phyloP scores from a whole-genome alignment of 108 stramenopile species.

The Fragilaria crotonensis region DNA sequence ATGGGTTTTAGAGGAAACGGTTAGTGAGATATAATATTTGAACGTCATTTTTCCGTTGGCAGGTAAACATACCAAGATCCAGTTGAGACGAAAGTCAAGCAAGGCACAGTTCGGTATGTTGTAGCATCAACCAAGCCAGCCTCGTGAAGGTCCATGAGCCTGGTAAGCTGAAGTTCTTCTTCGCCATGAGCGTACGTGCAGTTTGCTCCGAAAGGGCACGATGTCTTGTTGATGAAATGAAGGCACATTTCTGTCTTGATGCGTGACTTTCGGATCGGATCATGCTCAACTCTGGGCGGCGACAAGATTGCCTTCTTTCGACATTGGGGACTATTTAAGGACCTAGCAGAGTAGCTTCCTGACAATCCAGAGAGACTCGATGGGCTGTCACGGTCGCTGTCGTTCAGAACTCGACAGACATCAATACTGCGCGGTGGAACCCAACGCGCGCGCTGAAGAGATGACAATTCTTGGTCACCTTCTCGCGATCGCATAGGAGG shows the following conservation, averaged over 20 bases:
- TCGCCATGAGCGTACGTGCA: slow-evolving; percentile 90
- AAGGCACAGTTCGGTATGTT: slow-evolving; percentile 72
- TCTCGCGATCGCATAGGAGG: background rate
- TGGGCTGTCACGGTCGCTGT: background rate
- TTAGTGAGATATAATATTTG: no score
- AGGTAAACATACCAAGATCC: slow-evolving; percentile 85
- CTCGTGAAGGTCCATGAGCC: slow-evolving; percentile 58
- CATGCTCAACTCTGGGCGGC: slow-evolving; percentile 9
- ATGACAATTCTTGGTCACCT: background rate
- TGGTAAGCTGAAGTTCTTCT: slow-evolving; percentile 73
- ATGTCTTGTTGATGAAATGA: slow-evolving; percentile 34
- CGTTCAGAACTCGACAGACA: background rate
- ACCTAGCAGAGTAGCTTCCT: background rate
- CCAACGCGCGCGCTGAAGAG: background rate
- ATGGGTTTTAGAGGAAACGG: slow-evolving; percentile 3
- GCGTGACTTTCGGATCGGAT: slow-evolving; percentile 58
- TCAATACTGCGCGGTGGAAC: background rate
- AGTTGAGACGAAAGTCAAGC: slow-evolving; percentile 72
- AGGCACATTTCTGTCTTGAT: slow-evolving; percentile 88
- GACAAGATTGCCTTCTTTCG: no score
- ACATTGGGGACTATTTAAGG: background rate
- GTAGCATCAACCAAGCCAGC: slow-evolving; percentile 66
- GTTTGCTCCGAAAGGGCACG: slow-evolving; percentile 73
- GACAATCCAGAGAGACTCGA: background rate
- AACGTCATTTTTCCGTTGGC: no score